These are phyloP conservation scores for Tolypocladium sp. DNA, from an alignment of 2,329 filamentous ascomycete species.

Conservation along the genomic window DNA sequence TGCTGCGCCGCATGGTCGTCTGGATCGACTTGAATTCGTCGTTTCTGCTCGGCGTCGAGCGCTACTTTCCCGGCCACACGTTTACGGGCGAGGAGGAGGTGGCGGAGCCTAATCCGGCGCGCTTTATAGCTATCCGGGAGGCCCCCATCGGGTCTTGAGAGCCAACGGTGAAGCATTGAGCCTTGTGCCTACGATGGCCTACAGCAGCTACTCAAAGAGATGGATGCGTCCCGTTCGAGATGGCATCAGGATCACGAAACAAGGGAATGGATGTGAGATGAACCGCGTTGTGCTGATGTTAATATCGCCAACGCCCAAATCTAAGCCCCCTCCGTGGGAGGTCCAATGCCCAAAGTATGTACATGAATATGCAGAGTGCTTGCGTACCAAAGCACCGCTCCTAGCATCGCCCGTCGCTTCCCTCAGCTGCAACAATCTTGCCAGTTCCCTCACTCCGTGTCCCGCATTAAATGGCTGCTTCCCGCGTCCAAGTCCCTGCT, in stretches of 20 bases:
- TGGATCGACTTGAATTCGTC: conserved; percentile 37
- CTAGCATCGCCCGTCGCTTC: background rate
- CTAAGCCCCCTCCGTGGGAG: background rate
- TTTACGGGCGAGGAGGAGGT: conserved; percentile 13
- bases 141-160: background rate
- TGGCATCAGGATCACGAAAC: no score
- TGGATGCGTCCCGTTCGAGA: background rate
- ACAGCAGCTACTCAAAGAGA: no score
- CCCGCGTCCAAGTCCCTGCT: background rate
- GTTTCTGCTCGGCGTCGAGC: conserved; percentile 20
- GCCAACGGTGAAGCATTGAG: background rate
- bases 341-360: background rate
- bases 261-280: background rate
- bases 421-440: background rate
- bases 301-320: background rate
- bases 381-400: background rate
- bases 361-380: background rate
- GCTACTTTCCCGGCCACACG: conserved; percentile 21
- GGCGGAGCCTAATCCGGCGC: conserved; percentile 20
- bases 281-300: background rate
- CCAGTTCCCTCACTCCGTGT: background rate
- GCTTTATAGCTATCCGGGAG: conserved; percentile 16
- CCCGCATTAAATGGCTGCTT: background rate
- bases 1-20: conserved; percentile 35
- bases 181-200: background rate